Conservation (phyloP, 441 rosid genomes). For the Populus tomentosa region DNA sequence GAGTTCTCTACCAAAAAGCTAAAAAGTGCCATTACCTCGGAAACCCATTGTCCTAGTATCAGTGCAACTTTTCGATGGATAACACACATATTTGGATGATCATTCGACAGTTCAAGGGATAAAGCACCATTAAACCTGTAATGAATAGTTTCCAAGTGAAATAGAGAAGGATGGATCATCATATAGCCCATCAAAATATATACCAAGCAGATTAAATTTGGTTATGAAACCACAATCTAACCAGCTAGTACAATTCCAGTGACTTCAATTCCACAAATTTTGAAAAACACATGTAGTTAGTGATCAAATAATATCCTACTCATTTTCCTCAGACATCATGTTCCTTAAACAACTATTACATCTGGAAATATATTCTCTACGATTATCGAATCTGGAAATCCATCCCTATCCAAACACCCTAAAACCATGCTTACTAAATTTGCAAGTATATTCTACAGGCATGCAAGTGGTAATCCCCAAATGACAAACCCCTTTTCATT, state of each 20-base stretch:
- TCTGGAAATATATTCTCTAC: neutral
- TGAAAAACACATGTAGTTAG: neutral
- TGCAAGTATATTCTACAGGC: neutral
- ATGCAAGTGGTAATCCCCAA: neutral
- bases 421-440: neutral
- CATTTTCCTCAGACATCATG: neutral
- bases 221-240: neutral
- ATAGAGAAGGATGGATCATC: conserved; percentile 2
- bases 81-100: conserved; percentile 88
- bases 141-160: neutral
- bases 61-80: conserved; percentile 96
- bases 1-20: neutral
- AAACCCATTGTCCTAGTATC: conserved; percentile 99
- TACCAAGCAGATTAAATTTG: neutral
- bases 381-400: neutral
- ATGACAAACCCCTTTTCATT: neutral
- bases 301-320: neutral
- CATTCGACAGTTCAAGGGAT: conserved; percentile 84
- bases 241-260: neutral
- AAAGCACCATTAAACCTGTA: conserved; percentile 96
- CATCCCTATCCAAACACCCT: neutral
- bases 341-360: neutral
- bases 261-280: neutral
- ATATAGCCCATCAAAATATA: neutral
- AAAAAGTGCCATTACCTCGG: conserved; percentile 62